These are phyloP conservation scores for Macrolepiota fuliginosa DNA, from an alignment of 768 basidiomycete species.

Conservation along the genomic window DNA sequence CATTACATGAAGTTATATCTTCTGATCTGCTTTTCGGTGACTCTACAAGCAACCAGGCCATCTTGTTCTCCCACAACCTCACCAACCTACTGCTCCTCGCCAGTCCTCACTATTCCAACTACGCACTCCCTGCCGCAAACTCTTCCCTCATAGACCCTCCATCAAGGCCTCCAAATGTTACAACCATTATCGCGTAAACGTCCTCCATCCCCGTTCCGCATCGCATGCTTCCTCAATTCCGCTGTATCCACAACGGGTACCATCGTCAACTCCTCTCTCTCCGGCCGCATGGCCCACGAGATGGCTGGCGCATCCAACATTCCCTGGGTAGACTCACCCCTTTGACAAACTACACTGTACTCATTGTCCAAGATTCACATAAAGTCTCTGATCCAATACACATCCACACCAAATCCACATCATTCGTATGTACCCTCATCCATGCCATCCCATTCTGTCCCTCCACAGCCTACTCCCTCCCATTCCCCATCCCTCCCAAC, in stretches of 20 bases:
- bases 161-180: constrained; percentile 43
- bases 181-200: constrained; percentile 55
- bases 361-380: constrained; percentile 52
- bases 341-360: constrained; percentile 78
- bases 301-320: constrained; percentile 72
- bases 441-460: constrained; percentile 78
- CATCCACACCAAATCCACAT: constrained; percentile 74
- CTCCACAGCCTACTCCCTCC: constrained; percentile 62
- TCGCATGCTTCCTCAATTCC: constrained; percentile 53
- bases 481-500: constrained; percentile 49
- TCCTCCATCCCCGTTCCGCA: constrained; percentile 44
- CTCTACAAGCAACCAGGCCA: constrained; percentile 67
- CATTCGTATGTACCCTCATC: constrained; percentile 69
- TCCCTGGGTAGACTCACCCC: constrained; percentile 55
- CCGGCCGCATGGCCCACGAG: constrained; percentile 50
- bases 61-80: constrained; percentile 69
- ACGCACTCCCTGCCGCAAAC: constrained; percentile 64
- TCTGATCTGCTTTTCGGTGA: constrained; percentile 64
- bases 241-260: constrained; percentile 28
- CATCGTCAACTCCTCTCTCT: constrained; percentile 42
- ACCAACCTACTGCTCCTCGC: constrained; percentile 20
- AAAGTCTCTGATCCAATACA: constrained; percentile 67
- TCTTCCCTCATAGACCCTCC: constrained; percentile 40
- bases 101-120: constrained; percentile 67
- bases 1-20: constrained; percentile 44